Percentiles rank a stretch among this genome's conserved stretches.
Conservation (phyloP, 108 stramenopile species). For the Cyclotella baltica region DNA sequence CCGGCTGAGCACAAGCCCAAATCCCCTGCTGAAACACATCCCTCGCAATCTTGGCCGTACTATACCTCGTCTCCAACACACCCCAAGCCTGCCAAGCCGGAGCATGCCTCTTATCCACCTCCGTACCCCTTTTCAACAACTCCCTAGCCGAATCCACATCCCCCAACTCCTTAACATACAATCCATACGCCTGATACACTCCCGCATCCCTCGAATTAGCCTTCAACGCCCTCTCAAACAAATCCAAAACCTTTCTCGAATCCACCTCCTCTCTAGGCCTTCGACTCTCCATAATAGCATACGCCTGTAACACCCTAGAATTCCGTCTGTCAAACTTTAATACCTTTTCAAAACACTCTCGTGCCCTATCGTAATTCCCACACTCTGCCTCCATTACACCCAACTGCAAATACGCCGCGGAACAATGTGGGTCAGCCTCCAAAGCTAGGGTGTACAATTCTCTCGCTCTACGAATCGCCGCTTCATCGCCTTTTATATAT, state of each 20-base stretch:
- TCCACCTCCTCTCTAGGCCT: slow-evolving; percentile 67
- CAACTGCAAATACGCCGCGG: slow-evolving; percentile 82
- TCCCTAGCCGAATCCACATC: slow-evolving; percentile 83
- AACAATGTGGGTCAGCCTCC: slow-evolving; percentile 79
- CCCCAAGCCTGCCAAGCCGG: slow-evolving; percentile 93
- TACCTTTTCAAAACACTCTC: slow-evolving; percentile 80
- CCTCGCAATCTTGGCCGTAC: slow-evolving; percentile 74
- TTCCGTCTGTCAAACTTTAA: slow-evolving; percentile 86
- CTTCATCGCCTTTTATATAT: slow-evolving; percentile 68
- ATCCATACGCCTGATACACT: slow-evolving; percentile 87
- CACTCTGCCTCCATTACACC: slow-evolving; percentile 84
- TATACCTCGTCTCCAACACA: slow-evolving; percentile 86
- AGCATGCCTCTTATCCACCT: slow-evolving; percentile 86
- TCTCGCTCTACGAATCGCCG: slow-evolving; percentile 57
- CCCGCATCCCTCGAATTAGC: slow-evolving; percentile 86
- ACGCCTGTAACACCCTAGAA: slow-evolving; percentile 88
- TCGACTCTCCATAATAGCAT: slow-evolving; percentile 91
- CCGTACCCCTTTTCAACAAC: slow-evolving; percentile 74
- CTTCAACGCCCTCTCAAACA: slow-evolving; percentile 88
- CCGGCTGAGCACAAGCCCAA: slow-evolving; percentile 85
- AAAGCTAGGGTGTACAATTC: slow-evolving; percentile 71
- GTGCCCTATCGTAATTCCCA: slow-evolving; percentile 77
- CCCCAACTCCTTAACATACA: slow-evolving; percentile 87
- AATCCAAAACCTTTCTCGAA: slow-evolving; percentile 78
- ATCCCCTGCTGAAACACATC: slow-evolving; percentile 91